Evolutionary conservation across 805 yeast genomes (phyloP).

Genomic region (Grigorovia humatica): DNA sequence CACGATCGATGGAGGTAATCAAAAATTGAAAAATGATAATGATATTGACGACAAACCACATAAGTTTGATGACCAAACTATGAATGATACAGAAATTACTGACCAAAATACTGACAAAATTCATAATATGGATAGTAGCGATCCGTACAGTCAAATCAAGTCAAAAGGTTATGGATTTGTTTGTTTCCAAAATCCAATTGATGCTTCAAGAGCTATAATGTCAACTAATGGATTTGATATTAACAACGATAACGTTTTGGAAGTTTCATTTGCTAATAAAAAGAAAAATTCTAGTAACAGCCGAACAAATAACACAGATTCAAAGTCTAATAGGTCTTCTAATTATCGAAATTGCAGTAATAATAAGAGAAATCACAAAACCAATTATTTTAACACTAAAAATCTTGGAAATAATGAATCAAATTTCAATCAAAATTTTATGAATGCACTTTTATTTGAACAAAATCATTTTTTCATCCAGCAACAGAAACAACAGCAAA

Average conservation of each 20-base stretch:
- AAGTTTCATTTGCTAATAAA: slow-evolving; percentile 65
- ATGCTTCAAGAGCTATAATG: slow-evolving; percentile 60
- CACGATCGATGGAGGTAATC: slow-evolving; percentile 31
- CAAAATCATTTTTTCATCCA: slow-evolving; percentile 5
- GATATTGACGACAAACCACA: slow-evolving; percentile 2
- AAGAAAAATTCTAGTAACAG: slow-evolving; percentile 5
- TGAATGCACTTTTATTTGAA: slow-evolving; percentile 19
- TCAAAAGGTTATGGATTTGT: slow-evolving; percentile 80
- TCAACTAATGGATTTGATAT: slow-evolving; percentile 31
- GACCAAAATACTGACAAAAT: neutral
- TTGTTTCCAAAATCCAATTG: slow-evolving; percentile 53
- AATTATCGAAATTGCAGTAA: neutral
- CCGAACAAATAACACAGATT: neutral
- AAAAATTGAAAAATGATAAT: slow-evolving; percentile 1
- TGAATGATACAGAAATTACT: neutral
- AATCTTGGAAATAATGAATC: neutral
- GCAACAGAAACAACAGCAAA: neutral
- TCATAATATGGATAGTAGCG: neutral
- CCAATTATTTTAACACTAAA: neutral
- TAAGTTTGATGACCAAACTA: neutral
- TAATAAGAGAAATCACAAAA: neutral
- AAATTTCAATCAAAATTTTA: slow-evolving; percentile 19
- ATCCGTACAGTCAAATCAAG: neutral
- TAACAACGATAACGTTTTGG: slow-evolving; percentile 44
- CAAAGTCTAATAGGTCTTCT: neutral